Base-by-base conservation (phyloP, 129 eudicot species). In the Solidago caesia region DNA sequence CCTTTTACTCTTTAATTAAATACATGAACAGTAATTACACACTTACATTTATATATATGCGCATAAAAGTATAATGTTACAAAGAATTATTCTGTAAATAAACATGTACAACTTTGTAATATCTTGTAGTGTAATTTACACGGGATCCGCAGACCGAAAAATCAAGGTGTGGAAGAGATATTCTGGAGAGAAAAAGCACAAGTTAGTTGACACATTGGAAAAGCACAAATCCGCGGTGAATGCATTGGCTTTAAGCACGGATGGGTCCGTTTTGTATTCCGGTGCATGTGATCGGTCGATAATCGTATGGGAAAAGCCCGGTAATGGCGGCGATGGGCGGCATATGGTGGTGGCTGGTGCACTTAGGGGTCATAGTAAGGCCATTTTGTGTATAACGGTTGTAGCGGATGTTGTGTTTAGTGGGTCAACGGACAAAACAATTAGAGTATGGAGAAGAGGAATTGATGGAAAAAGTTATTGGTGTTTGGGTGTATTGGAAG, bases 281-380 rank as follows among this genome's bases (percentile, higher is more conserved):
- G 98, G 98, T 48, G 98, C 96, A 0, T 94, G 97, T 70, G 98
- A 94, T 65, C 72, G 97, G 75, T 94, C 97, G 49, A 84, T 94
- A 25, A 74, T 94, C 4, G 98, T 94, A 52, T 94, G 98, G 98
- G 96, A 88, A 46, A 90, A 77, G 43, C 78, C 46, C 7, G 77
- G 49, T 4, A 81, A 41, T 1, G 72, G 74, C 11, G 75, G 71
- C 0, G 87, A 64, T 11, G 84, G 80, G 7, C 74, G 73, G 16
- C 75, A 77, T 13, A 83, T 90, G 91, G 85, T 69, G 83, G 97
- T 88, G 67, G 87, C 83, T 0, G 99, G 99, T 5, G 97, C 97
- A 41, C 84, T 94, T 41, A 84, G 96, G 62, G 99, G 99, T 46
- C 97, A 94, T 58, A 84, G 43, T 1, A 91, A 86, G 78, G 89